Conservation (phyloP, 164 flowering plant species). For the Dillenia turbinata region DNA sequence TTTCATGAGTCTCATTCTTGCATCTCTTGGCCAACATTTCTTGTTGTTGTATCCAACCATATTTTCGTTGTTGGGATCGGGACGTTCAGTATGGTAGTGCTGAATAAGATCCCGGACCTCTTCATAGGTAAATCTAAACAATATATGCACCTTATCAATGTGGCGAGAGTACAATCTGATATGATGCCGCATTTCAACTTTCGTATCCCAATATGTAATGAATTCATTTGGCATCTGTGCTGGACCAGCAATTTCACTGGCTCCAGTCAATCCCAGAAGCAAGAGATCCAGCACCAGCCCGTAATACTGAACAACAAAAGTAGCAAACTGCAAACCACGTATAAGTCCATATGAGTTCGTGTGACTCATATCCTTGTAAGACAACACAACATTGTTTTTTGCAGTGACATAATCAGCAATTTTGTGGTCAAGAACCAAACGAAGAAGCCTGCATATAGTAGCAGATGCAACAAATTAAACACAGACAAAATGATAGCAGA, state of each 20-base stretch:
- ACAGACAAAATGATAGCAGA: neutral
- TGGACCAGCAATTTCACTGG: slow-evolving; percentile 99
- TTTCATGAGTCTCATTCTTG: slow-evolving; percentile 99
- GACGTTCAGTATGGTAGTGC: slow-evolving; percentile 97
- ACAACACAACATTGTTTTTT: slow-evolving; percentile 91
- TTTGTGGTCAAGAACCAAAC: slow-evolving; percentile 95
- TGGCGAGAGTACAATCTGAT: slow-evolving; percentile 91
- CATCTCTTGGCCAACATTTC: slow-evolving; percentile 99
- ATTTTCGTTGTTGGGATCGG: slow-evolving; percentile 99
- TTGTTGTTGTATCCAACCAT: slow-evolving; percentile 99
- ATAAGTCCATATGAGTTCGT: slow-evolving; percentile 98
- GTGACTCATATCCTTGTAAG: slow-evolving; percentile 99
- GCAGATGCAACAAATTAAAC: neutral
- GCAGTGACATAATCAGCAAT: slow-evolving; percentile 99
- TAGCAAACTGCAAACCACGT: slow-evolving; percentile 98
- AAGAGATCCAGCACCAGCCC: slow-evolving; percentile 94
- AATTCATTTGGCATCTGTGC: slow-evolving; percentile 99
- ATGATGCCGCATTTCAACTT: slow-evolving; percentile 91
- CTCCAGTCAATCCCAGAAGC: slow-evolving; percentile 96
- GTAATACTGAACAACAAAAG: slow-evolving; percentile 97
- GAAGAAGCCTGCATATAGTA: slow-evolving; percentile 67
- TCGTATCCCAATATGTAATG: slow-evolving; percentile 87
- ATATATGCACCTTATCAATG: slow-evolving; percentile 89
- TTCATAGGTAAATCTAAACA: slow-evolving; percentile 97
- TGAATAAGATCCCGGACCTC: slow-evolving; percentile 99